phyloP scores from a whole-genome alignment of 345 rosid species.

The Citrus glauca region DNA sequence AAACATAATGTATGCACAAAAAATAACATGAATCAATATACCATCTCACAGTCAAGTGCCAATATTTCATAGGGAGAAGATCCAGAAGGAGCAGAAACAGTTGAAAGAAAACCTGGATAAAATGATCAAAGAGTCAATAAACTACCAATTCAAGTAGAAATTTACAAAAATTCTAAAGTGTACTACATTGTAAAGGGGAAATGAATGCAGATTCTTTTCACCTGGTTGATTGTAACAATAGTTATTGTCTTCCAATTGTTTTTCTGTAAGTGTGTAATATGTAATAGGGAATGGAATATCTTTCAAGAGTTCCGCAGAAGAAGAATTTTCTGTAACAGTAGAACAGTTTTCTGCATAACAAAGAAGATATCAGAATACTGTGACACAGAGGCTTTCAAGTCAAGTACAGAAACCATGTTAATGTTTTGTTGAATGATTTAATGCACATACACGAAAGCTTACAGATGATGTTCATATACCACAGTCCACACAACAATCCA shows the following conservation, averaged over 20 bases:
- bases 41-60: constrained; percentile 99
- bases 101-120: constrained; percentile 56
- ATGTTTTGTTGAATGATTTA: neutral
- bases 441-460: neutral
- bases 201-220: constrained; percentile 17
- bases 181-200: neutral
- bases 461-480: neutral
- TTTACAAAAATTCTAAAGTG: constrained; percentile 3
- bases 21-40: constrained; percentile 21
- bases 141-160: neutral
- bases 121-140: constrained; percentile 15
- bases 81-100: constrained; percentile 67
- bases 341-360: constrained; percentile 30
- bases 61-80: constrained; percentile 47
- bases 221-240: constrained; percentile 61
- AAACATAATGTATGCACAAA: neutral
- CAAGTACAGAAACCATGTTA: neutral
- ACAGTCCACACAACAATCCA: neutral
- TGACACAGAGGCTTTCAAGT: neutral
- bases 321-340: constrained; percentile 21
- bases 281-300: constrained; percentile 78
- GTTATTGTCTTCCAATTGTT: constrained; percentile 79
- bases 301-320: constrained; percentile 37
- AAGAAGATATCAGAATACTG: constrained; percentile 9
- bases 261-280: constrained; percentile 67